Conservation (phyloP, 306 rosid genomes). For the Quercus ilex region DNA sequence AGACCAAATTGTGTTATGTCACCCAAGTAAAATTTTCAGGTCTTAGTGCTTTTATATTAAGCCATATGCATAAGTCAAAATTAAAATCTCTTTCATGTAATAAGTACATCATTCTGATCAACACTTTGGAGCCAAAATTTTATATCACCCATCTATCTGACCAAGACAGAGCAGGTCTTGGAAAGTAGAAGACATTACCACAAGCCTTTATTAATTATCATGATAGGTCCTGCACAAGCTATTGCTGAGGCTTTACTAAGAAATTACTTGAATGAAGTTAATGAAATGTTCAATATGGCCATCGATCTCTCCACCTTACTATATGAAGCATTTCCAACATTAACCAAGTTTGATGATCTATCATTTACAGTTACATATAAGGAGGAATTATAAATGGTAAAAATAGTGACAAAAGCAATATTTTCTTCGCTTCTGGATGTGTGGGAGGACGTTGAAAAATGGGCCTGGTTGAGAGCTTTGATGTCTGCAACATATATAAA, state of each 20-base stretch:
- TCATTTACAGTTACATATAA: too few relatives aligned
- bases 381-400: too few relatives aligned
- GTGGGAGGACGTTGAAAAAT: constrained; percentile 23
- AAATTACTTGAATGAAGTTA: constrained; percentile 69
- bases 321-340: too few relatives aligned
- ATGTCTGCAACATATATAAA: constrained; percentile 45
- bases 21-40: neutral
- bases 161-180: neutral
- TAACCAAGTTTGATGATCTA: too few relatives aligned
- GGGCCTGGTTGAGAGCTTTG: constrained; percentile 68
- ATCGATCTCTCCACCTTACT: constrained; percentile 57
- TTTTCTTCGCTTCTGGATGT: constrained; percentile 25
- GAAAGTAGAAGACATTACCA: neutral
- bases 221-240: too few relatives aligned
- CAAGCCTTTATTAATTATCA: neutral
- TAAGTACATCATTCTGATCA: neutral
- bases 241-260: constrained; percentile 1
- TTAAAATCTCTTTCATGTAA: neutral
- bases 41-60: neutral
- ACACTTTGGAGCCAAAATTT: neutral
- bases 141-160: neutral
- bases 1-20: neutral
- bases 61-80: neutral
- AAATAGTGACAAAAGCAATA: constrained; percentile 14
- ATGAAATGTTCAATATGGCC: constrained; percentile 68